phyloP scores from a whole-genome alignment of 2,329 filamentous ascomycete genomes.

The Paracoccidioides lutzii region DNA sequence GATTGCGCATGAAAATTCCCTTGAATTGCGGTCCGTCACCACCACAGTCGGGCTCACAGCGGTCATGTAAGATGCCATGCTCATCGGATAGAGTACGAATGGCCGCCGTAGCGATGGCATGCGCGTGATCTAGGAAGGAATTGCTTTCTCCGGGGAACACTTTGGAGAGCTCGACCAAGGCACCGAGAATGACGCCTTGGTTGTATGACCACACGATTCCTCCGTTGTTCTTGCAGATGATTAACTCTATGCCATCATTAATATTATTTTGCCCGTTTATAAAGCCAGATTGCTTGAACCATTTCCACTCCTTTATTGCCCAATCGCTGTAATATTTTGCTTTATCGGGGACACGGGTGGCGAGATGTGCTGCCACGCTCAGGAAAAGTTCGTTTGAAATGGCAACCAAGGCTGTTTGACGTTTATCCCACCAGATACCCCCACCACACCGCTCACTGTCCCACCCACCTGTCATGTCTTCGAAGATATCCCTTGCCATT shows the following conservation, averaged over 20 bases:
- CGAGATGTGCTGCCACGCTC: slow-evolving; percentile 42
- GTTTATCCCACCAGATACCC: slow-evolving; percentile 38
- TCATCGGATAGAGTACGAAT: slow-evolving; percentile 35
- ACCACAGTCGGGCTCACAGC: slow-evolving; percentile 41
- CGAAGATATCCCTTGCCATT: slow-evolving; percentile 38
- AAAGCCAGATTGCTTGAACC: slow-evolving; percentile 39
- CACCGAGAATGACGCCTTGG: slow-evolving; percentile 49
- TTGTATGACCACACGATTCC: slow-evolving; percentile 39
- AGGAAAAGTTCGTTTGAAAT: slow-evolving; percentile 48
- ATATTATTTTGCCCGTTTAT: slow-evolving; percentile 37
- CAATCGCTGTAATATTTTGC: slow-evolving; percentile 29
- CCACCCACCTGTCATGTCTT: slow-evolving; percentile 33
- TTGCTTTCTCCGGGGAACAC: slow-evolving; percentile 31
- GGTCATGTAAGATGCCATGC: slow-evolving; percentile 40
- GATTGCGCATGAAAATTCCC: slow-evolving; percentile 54
- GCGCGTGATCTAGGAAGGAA: slow-evolving; percentile 32
- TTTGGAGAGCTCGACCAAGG: slow-evolving; percentile 38
- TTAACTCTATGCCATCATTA: slow-evolving; percentile 27
- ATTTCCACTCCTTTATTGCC: slow-evolving; percentile 38
- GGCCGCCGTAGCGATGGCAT: slow-evolving; percentile 41
- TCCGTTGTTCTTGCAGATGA: slow-evolving; percentile 14
- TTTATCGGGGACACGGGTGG: slow-evolving; percentile 31
- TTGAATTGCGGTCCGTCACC: slow-evolving; percentile 54
- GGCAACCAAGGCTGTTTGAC: slow-evolving; percentile 37
- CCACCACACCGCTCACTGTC: slow-evolving; percentile 22